Percentiles rank a stretch among this genome's conserved stretches.
phyloP scores from a whole-genome alignment of 495 filamentous ascomycete species.

The Xeromyces bisporus region DNA sequence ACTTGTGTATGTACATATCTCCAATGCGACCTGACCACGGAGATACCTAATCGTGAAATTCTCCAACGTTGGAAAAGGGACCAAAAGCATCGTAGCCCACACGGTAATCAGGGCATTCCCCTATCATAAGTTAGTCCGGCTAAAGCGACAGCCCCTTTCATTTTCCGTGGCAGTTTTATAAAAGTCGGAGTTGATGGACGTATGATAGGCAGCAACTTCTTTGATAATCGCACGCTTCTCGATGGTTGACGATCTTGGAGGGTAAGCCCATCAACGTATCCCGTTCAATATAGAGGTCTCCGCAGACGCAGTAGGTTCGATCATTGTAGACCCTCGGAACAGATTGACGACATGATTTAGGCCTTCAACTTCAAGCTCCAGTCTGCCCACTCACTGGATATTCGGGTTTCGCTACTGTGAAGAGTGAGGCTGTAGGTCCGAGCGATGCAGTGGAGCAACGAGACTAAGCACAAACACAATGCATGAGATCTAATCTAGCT shows the following conservation, averaged over 20 bases:
- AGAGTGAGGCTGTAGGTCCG: too few relatives aligned
- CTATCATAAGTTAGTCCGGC: background rate
- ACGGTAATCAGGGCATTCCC: background rate
- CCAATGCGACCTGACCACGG: background rate
- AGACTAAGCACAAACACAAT: too few relatives aligned
- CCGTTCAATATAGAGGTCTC: background rate
- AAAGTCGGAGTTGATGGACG: background rate
- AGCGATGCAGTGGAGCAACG: too few relatives aligned
- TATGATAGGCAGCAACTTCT: slow-evolving; percentile 1
- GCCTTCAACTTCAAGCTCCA: too few relatives aligned
- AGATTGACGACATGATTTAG: background rate
- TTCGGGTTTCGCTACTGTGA: background rate
- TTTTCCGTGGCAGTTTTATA: background rate
- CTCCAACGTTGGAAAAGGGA: background rate
- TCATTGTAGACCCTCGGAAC: background rate
- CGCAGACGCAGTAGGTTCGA: background rate
- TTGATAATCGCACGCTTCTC: background rate
- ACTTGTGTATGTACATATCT: background rate
- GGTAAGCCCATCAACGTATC: background rate
- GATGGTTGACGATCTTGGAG: background rate
- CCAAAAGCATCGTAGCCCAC: background rate
- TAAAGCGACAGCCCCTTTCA: background rate
- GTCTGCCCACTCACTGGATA: background rate
- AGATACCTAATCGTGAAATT: slow-evolving; percentile 1
- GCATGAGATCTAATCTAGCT: too few relatives aligned